Evolutionary conservation across 805 yeast species (phyloP), one percentile per base, ranked within the genome.

Genomic region (Isabelozyma heimii): DNA sequence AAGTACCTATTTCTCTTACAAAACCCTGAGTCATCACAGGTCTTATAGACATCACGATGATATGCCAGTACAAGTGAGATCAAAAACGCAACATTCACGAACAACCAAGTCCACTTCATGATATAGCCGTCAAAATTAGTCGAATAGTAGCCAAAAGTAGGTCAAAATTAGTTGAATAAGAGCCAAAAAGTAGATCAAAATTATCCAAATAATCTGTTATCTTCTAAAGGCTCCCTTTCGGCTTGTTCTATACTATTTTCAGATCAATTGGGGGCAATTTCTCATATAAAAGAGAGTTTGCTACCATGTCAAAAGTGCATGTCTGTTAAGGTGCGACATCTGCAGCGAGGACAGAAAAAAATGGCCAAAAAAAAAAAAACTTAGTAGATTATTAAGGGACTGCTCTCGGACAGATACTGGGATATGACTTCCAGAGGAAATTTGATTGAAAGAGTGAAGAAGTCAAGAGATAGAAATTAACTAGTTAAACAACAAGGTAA

Each of bases 11-110:
- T 89, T 65, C 98, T 77, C 44, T 76, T 67, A 62, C 98, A 91
- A 62, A 91, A 91, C 6, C 97, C 96, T 14, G 90, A 80, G 58
- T 87, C 85, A 5, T 75, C 81, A 65, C 98, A 91, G 12, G 75
- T 81, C 61, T 89, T 88, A 73, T 90, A 87, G 47, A 89, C 66
- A 53, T 84, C 82, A 2, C 79, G 82, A 56, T 85, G 84, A 37
- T 15, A 30, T 30, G 40, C 40, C 28, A 20, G 16, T 15, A 42
- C 37, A n/a, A 30, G 10, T 30, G 35, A 30, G n/a, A 30, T 13
- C n/a, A 10, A 3, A 30, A 35, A 20, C 10, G 37, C 38, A 30
- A n/a, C 30, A 15, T 37, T 42, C 40, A 24, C n/a, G 15, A 42
- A 15, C n/a, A 30, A 30, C 35, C 35, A 30, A 30, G 10, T 30